Evolutionary conservation across 1,284 basidiomycete species (phyloP).

Genomic region (Rhizopogon hawkerae): DNA sequence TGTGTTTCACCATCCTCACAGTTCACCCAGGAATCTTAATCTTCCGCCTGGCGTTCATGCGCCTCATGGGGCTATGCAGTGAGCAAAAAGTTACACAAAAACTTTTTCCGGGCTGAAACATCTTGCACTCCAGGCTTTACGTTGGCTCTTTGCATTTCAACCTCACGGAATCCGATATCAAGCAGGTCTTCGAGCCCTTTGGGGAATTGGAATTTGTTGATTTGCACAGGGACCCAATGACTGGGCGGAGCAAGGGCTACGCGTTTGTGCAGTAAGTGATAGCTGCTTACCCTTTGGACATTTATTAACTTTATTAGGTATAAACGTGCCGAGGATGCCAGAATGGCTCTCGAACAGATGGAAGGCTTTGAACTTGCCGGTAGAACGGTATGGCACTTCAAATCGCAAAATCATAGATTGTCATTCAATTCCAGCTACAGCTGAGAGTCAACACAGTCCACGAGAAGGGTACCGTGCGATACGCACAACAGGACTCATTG

Average conservation of each 20-base stretch:
- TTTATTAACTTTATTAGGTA: constrained; percentile 47
- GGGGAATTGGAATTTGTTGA: constrained; percentile 98
- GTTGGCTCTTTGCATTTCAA: constrained; percentile 96
- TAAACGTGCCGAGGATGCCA: constrained; percentile 82
- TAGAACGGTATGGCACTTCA: constrained; percentile 56
- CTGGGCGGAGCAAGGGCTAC: constrained; percentile 94
- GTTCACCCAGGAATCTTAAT: constrained; percentile 53
- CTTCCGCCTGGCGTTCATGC: constrained; percentile 69
- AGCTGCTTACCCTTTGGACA: not conserved
- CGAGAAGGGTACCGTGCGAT: constrained; percentile 72
- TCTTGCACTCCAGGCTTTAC: constrained; percentile 61
- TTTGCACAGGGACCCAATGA: constrained; percentile 87
- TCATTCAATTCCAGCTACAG: constrained; percentile 31
- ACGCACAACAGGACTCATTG: constrained; percentile 70
- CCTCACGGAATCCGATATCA: constrained; percentile 92
- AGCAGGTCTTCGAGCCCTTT: constrained; percentile 98
- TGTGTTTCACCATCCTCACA: constrained; percentile 14
- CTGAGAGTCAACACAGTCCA: constrained; percentile 87
- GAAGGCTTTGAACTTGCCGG: constrained; percentile 97
- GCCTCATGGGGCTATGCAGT: constrained; percentile 72
- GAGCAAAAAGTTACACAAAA: constrained; percentile 25
- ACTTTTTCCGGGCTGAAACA: constrained; percentile 5
- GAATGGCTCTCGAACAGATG: constrained; percentile 97
- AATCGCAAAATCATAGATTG: constrained; percentile 1
- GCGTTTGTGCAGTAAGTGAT: constrained; percentile 86